phyloP scores from a whole-genome alignment of 495 filamentous ascomycete genomes.

The Hyaloscypha variabilis region DNA sequence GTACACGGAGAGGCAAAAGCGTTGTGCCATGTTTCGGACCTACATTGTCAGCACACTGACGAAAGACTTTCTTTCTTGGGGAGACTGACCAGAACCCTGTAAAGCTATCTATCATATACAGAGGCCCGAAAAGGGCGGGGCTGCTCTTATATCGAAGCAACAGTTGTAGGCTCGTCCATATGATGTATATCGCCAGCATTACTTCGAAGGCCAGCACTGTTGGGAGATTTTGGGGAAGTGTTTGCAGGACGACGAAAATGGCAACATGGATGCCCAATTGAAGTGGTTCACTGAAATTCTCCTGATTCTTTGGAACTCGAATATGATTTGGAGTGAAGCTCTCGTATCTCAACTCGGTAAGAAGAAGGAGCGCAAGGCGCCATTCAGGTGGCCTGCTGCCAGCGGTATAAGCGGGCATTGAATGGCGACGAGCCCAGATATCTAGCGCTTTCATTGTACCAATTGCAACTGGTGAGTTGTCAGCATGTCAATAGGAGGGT shows the following conservation, averaged over 20 bases:
- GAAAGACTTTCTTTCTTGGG: background rate
- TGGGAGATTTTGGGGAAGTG: constrained; percentile 33
- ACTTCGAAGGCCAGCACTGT: constrained; percentile 38
- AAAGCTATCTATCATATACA: constrained; percentile 39
- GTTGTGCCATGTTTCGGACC: constrained; percentile 43
- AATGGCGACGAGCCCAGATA: constrained; percentile 34
- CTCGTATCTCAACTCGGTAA: constrained; percentile 42
- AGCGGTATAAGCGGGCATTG: constrained; percentile 32
- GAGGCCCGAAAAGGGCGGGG: constrained; percentile 39
- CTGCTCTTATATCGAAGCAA: constrained; percentile 37
- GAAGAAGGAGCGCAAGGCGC: constrained; percentile 31
- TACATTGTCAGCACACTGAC: constrained; percentile 17
- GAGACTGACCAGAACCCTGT: constrained; percentile 36
- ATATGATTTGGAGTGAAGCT: constrained; percentile 42
- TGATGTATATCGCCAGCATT: constrained; percentile 39
- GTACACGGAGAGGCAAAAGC: constrained; percentile 40
- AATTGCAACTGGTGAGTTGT: constrained; percentile 32
- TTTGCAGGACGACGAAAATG: constrained; percentile 35
- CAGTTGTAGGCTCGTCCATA: constrained; percentile 41
- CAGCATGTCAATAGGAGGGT: constrained; percentile 7
- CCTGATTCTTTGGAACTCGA: constrained; percentile 27
- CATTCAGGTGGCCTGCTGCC: constrained; percentile 31
- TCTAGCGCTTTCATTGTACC: constrained; percentile 42
- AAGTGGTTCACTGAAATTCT: constrained; percentile 40
- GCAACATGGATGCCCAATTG: constrained; percentile 34